Conservation (phyloP, 305 asterid species). For the Solanum hybrid region DNA sequence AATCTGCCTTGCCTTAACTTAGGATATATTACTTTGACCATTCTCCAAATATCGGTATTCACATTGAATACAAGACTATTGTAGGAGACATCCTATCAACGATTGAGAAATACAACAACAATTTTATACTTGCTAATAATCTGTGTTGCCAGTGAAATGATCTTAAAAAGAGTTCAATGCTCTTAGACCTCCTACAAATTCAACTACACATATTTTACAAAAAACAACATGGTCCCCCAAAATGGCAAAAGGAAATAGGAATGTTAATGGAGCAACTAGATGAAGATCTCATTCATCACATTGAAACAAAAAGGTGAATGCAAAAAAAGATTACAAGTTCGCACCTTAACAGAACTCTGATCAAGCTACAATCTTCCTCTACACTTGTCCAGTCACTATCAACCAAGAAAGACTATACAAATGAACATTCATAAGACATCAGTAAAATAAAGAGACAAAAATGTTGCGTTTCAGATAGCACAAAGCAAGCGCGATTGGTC, state of each 20-base stretch:
- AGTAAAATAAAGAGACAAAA: neutral
- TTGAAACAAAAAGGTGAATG: neutral
- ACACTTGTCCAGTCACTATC: slow-evolving; percentile 20
- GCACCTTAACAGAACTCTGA: slow-evolving; percentile 60
- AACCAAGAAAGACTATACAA: neutral
- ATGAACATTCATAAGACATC: neutral
- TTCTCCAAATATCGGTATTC: too few species aligned
- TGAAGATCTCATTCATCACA: neutral
- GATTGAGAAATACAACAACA: too few species aligned
- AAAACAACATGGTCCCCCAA: neutral
- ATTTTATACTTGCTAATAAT: too few species aligned
- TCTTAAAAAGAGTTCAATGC: too few species aligned
- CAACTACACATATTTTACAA: too few species aligned
- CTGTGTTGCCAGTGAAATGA: too few species aligned
- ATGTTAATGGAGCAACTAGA: neutral
- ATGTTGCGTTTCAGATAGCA: slow-evolving; percentile 59
- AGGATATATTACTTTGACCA: too few species aligned
- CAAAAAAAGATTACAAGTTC: neutral
- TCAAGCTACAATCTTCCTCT: slow-evolving; percentile 93
- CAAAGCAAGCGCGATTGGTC: slow-evolving; percentile 74
- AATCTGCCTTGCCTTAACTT: too few species aligned
- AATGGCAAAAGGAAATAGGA: neutral
- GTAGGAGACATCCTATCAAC: too few species aligned
- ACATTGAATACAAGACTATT: too few species aligned
- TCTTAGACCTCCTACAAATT: too few species aligned